Evolutionary conservation across 2,329 filamentous ascomycete species (phyloP).

Genomic region (Exophiala spinifera): DNA sequence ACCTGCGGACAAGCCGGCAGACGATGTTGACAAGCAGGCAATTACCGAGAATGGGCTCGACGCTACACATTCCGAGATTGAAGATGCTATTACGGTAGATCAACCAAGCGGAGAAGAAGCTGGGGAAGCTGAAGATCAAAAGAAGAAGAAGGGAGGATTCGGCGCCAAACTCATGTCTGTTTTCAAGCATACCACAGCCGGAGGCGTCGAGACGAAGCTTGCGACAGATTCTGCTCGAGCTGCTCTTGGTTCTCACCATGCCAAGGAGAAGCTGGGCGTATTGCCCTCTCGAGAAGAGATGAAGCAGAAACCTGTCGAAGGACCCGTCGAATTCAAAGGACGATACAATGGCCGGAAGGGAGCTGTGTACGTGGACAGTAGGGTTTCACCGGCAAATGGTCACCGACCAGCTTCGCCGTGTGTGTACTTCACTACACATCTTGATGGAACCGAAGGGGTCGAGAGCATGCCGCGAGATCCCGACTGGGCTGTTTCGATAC

Average conservation of each 20-base stretch:
- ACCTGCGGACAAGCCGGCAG: conserved; percentile 51
- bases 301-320: conserved; percentile 46
- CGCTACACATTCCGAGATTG: conserved; percentile 64
- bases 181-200: conserved; percentile 68
- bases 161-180: conserved; percentile 59
- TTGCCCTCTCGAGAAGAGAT: conserved; percentile 50
- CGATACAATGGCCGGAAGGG: conserved; percentile 70
- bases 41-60: conserved; percentile 57
- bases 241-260: conserved; percentile 55
- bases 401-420: conserved; percentile 65
- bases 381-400: conserved; percentile 41
- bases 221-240: conserved; percentile 70
- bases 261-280: conserved; percentile 69
- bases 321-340: conserved; percentile 73
- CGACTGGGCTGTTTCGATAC: conserved; percentile 66
- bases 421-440: conserved; percentile 61
- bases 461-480: conserved; percentile 54
- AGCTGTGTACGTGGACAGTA: conserved; percentile 61
- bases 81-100: conserved; percentile 57
- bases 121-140: conserved; percentile 31
- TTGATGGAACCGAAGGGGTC: conserved; percentile 40
- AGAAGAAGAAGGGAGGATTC: conserved; percentile 44
- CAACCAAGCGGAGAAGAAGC: conserved; percentile 43
- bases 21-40: conserved; percentile 52
- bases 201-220: conserved; percentile 68